A percentile compares a stretch with the other conserved stretches of the same genome.
These are phyloP conservation scores for Lentinula guzmanii DNA, from an alignment of 768 basidiomycete species.

Conservation along the genomic window DNA sequence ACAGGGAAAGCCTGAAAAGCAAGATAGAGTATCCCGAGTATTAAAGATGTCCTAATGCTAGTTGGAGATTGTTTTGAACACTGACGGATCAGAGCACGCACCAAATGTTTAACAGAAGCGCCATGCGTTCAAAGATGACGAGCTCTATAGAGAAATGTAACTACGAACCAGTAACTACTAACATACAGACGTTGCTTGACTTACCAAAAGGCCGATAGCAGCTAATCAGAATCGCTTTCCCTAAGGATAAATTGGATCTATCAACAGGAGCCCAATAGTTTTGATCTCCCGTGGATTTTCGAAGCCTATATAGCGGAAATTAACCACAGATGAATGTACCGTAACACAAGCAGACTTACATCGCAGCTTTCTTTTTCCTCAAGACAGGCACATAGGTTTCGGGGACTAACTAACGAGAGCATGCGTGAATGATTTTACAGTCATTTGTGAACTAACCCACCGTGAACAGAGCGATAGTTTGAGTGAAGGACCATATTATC, in stretches of 20 bases:
- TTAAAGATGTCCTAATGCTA: slow-evolving; percentile 50
- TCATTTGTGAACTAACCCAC: slow-evolving; percentile 25
- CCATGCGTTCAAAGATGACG: slow-evolving; percentile 67
- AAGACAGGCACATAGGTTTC: slow-evolving; percentile 69
- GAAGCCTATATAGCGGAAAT: slow-evolving; percentile 29
- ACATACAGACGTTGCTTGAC: slow-evolving; percentile 13
- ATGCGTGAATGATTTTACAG: neutral
- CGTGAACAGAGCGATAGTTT: slow-evolving; percentile 44
- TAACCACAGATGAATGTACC: neutral
- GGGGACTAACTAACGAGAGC: slow-evolving; percentile 44
- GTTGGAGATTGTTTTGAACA: slow-evolving; percentile 36
- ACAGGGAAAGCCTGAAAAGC: slow-evolving; percentile 51
- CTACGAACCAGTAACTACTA: too few species aligned
- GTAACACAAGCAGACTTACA: slow-evolving; percentile 23
- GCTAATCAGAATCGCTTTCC: slow-evolving; percentile 45
- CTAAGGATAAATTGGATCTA: slow-evolving; percentile 33
- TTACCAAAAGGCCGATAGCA: slow-evolving; percentile 69
- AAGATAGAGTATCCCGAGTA: slow-evolving; percentile 60
- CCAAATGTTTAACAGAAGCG: slow-evolving; percentile 67
- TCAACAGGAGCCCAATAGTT: slow-evolving; percentile 60
- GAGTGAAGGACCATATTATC: slow-evolving; percentile 61
- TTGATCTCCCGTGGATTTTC: slow-evolving; percentile 48
- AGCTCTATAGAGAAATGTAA: slow-evolving; percentile 37
- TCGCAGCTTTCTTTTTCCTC: slow-evolving; percentile 50
- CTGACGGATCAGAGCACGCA: slow-evolving; percentile 29